Conservation (phyloP, 2,329 filamentous ascomycete genomes). For the Penicillium glabrum region DNA sequence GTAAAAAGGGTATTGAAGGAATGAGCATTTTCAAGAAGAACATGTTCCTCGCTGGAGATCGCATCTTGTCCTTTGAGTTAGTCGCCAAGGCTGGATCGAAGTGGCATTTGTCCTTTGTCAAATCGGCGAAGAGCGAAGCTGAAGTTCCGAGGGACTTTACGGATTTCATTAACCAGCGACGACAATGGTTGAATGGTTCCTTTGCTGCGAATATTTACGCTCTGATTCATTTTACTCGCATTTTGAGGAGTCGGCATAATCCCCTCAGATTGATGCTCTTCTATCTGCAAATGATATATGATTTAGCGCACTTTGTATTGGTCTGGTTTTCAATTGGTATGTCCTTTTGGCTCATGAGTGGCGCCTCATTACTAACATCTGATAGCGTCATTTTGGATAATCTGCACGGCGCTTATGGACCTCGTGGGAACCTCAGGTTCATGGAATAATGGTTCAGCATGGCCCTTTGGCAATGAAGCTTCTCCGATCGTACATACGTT, state of each 20-base stretch:
- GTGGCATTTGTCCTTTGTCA: conserved; percentile 12
- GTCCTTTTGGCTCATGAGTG: not conserved
- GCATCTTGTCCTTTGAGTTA: conserved; percentile 11
- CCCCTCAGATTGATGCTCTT: conserved; percentile 2
- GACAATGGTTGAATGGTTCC: conserved; percentile 12
- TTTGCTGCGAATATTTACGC: conserved; percentile 10
- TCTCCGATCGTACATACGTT: conserved; percentile 88
- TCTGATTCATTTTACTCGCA: conserved; percentile 9
- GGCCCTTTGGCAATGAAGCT: conserved; percentile 82
- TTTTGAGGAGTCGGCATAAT: conserved; percentile 10
- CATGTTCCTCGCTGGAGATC: conserved; percentile 15
- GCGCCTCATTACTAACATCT: not conserved
- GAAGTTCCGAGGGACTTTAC: conserved; percentile 7
- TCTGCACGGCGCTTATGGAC: conserved; percentile 95
- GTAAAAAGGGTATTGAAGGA: conserved; percentile 14
- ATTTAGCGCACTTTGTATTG: conserved; percentile 7
- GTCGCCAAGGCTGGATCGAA: conserved; percentile 11
- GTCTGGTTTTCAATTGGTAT: conserved; percentile 11
- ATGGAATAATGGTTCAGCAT: conserved; percentile 61
- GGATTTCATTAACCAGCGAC: conserved; percentile 5
- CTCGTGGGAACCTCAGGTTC: conserved; percentile 73
- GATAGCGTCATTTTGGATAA: conserved; percentile 86
- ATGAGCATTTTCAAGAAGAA: conserved; percentile 17
- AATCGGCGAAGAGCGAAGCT: conserved; percentile 7
- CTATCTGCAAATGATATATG: conserved; percentile 10